phyloP scores from a whole-genome alignment of 2,329 filamentous ascomycete genomes.

The Cercospora sp. region DNA sequence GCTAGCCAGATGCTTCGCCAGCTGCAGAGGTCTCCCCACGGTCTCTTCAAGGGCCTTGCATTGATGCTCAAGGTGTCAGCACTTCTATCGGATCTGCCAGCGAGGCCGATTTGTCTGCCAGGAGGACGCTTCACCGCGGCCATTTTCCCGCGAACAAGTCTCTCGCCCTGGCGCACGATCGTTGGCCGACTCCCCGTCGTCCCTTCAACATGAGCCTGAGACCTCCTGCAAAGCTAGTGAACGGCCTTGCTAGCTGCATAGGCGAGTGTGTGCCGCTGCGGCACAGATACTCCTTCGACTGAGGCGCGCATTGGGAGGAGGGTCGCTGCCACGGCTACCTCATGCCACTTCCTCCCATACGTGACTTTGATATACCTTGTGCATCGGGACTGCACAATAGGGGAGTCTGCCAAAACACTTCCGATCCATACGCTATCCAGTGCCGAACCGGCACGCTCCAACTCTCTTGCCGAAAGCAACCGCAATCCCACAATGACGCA shows the following conservation, averaged over 20 bases:
- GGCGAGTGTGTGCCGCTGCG: neutral
- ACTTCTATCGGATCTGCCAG: neutral
- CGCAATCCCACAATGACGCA: conserved; percentile 15
- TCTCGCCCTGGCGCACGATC: neutral
- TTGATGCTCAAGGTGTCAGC: neutral
- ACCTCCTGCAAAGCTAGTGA: neutral
- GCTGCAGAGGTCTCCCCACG: neutral
- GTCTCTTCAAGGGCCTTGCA: neutral
- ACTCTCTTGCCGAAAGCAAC: neutral
- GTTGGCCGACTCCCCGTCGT: neutral
- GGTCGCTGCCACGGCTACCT: neutral
- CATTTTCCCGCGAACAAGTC: neutral
- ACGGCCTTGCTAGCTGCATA: conserved; percentile 11
- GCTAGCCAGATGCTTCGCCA: neutral
- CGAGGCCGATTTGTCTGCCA: neutral
- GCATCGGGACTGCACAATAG: neutral
- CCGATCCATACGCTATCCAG: neutral
- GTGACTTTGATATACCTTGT: neutral
- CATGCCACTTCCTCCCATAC: neutral
- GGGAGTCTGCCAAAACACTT: neutral
- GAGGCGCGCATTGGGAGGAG: neutral
- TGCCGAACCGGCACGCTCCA: neutral
- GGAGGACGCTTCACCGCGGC: neutral
- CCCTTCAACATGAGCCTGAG: neutral
- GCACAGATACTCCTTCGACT: neutral